phyloP scores from a whole-genome alignment of 257 asterid genomes.

The Echites panduratus region DNA sequence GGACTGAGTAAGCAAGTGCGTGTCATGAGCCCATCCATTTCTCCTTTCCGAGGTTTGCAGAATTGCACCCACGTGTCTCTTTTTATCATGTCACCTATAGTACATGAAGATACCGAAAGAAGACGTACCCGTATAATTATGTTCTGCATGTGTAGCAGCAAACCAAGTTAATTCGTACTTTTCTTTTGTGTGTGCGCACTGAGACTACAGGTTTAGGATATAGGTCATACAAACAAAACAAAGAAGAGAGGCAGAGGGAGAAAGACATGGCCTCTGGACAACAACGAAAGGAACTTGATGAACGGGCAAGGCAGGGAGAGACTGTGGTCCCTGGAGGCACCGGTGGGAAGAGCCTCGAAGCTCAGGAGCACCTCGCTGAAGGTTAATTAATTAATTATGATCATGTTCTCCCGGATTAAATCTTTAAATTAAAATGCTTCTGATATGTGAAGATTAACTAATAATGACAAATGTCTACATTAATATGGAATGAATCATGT shows the following conservation, averaged over 20 bases:
- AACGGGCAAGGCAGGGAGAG: slow-evolving; percentile 58
- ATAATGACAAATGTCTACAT: no score
- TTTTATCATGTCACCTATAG: no score
- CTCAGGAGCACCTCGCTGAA: slow-evolving; percentile 67
- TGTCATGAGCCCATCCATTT: background rate
- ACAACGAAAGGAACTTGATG: slow-evolving; percentile 50
- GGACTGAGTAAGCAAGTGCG: slow-evolving; percentile 15
- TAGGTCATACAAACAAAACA: no score
- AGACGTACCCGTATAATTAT: no score
- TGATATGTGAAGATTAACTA: no score
- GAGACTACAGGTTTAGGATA: no score
- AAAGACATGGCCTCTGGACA: slow-evolving; percentile 56
- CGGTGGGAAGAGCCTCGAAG: slow-evolving; percentile 82
- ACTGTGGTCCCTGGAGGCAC: slow-evolving; percentile 84
- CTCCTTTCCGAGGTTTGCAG: background rate
- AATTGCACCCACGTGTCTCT: background rate
- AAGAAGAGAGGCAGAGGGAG: background rate
- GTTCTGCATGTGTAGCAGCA: background rate
- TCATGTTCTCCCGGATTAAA: no score
- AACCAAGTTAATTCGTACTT: no score
- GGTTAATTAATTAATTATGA: slow-evolving; percentile 22
- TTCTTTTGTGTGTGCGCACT: no score
- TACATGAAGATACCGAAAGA: background rate
- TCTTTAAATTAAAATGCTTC: no score
- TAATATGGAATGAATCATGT: no score